Evolutionary conservation across 2,329 filamentous ascomycete species (phyloP), one percentile per base, ranked within the genome.

Genomic region (Arthrobotrys pseudoclavata): DNA sequence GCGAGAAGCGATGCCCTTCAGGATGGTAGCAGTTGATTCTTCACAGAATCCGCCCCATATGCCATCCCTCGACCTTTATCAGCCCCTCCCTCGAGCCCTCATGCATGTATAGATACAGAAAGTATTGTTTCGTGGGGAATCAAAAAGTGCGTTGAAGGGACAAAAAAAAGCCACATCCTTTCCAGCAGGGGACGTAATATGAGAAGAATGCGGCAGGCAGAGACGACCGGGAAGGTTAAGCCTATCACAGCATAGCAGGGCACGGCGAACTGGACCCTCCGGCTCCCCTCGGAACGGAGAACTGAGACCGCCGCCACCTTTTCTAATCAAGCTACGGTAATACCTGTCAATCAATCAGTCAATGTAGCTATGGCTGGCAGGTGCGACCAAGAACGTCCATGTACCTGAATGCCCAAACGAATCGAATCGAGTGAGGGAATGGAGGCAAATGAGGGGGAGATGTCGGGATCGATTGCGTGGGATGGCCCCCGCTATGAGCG

Each of bases 201-300:
- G 47, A 31, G 18, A 31, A 60, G 22, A 64, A 71, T 71, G 68
- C 57, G 68, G 68, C 68, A 64, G 29, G 45, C 55, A 60, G 13
- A 52, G n/a, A 48, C 55, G 20, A 50, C 31, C 15, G 52, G 52
- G 18, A 10, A 55, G 22, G 34, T 22, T n/a, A 69, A 42, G 50
- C 57, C 68, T 55, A 48, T 52, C 53, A 70, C 22, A 55, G 4
- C 31, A 63, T 10, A 55, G 31, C 37, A 60, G 55, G 67, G 24
- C 45, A 63, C 52, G 57, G 61, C 42, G 48, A 62, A 34, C 61
- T 57, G 20, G 70, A 15, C 42, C 20, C 62, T 76, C 71, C 71
- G 71, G 71, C 66, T 64, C 64, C 22, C 53, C 66, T 67, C 71
- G 71, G 71, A 76, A 69, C 57, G 37, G 55, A 66, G 63, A 69